These are phyloP conservation scores for Wallacemonas sp. DNA, from an alignment of 208 protist genomes.

Conservation along the genomic window DNA sequence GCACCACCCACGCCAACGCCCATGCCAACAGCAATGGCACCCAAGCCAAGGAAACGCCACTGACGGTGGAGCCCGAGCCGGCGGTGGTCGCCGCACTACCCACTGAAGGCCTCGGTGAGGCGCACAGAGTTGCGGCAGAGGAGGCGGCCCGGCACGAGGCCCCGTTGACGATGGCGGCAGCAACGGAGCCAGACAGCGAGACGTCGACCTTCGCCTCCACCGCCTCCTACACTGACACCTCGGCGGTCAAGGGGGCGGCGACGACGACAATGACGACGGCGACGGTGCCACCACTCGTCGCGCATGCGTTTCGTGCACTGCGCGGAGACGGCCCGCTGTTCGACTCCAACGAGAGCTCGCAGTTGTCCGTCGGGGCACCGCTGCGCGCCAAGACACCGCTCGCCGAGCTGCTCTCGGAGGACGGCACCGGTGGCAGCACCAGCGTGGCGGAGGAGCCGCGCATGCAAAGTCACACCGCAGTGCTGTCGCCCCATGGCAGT, in stretches of 20 bases:
- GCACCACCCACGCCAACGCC: no score
- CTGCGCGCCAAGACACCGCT: neutral
- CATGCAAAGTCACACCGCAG: conserved; percentile 13
- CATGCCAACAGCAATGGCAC: no score
- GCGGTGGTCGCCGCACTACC: no score
- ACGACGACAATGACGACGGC: no score
- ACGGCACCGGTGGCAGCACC: neutral
- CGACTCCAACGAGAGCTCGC: neutral
- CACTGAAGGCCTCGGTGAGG: no score
- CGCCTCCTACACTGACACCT: neutral
- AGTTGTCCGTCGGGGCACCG: neutral
- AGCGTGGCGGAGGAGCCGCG: neutral
- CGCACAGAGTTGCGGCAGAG: no score
- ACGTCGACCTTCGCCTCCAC: neutral
- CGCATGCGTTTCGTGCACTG: neutral
- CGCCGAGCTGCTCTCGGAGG: neutral
- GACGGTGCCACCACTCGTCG: no score
- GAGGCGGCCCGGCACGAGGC: no score
- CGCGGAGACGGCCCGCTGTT: neutral
- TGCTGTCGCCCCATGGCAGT: neutral
- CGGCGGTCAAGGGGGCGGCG: no score
- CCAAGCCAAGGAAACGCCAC: no score
- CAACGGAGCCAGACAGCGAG: neutral
- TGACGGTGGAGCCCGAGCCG: no score
- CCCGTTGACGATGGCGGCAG: no score